Base-by-base conservation (phyloP, 2,329 filamentous ascomycete genomes). In the Hyphodiscus sp. region DNA sequence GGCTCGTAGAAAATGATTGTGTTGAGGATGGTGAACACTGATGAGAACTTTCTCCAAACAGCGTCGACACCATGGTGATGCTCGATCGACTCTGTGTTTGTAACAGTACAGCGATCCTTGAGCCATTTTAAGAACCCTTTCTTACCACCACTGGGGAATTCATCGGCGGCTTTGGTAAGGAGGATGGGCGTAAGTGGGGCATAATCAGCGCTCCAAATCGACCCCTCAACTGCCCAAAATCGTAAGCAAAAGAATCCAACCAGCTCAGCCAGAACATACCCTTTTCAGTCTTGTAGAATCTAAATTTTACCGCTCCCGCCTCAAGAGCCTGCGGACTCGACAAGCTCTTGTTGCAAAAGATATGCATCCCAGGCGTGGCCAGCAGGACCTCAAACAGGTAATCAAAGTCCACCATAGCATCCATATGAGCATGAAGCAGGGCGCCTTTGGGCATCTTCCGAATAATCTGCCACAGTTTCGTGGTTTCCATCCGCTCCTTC, bases 351-450 rank as follows among this genome's bases (percentile, higher is more conserved):
- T 70, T 70, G 15, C 83, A 79, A 19, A 70, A 70, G 55, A 96
- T 81, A 69, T 89, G 85, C 65, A 96, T 86, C 1, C 89, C 89
- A 0, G 85, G 81, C 0, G 83, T 86, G 11, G 76, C 74, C 58
- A 97, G 76, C 2, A 89, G 81, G 62, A 86, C 77, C 6, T 85
- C 79, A 41, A 95, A 78, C 8, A 96, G 73, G 73, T 83, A 95
- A 66, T 90, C 86, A 59, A 91, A 83, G 68, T 96, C 87, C 48
- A 95, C 87, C 84, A 95, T 95, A 63, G 91, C 90, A 69, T 95
- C 89, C 67, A 95, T 75, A 70, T 97, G 91, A 44, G 89, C 89
- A 73, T 97, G 91, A 56, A 95, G 73, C 29, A 95, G 75, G 9
- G 85, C 79, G 13, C 92, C 94, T 69, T 97, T 97, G 26, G 92